phyloP scores from a whole-genome alignment of 163 green algal species.

The Prototheca wickerhamii region DNA sequence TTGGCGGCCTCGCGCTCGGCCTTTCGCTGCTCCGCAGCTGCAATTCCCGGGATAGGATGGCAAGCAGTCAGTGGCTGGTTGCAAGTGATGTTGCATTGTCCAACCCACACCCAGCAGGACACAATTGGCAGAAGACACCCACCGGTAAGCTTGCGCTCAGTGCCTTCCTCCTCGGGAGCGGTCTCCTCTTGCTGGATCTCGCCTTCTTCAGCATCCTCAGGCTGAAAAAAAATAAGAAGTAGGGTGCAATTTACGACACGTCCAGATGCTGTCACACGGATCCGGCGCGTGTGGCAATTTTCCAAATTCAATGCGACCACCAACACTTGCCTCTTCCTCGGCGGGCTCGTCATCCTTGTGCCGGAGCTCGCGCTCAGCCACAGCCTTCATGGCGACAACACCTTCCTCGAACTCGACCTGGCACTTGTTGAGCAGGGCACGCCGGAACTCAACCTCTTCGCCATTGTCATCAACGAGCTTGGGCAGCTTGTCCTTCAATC shows the following conservation, averaged over 20 bases:
- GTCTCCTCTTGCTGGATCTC: conserved; percentile 37
- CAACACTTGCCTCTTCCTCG: not conserved
- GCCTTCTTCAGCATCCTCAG: conserved; percentile 40
- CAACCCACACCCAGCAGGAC: too few relatives aligned
- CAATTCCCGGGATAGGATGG: not conserved
- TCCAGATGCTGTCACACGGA: not conserved
- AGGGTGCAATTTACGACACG: not conserved
- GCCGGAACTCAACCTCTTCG: conserved; percentile 59
- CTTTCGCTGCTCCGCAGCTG: conserved; percentile 6
- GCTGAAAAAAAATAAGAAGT: conserved; percentile 1
- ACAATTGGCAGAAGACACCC: not conserved
- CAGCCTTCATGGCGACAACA: conserved; percentile 55
- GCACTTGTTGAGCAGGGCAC: conserved; percentile 87
- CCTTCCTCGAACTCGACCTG: conserved; percentile 84
- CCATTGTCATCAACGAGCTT: conserved; percentile 36
- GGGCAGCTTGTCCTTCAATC: conserved; percentile 43
- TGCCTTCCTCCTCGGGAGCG: not conserved
- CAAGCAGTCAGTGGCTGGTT: too few relatives aligned
- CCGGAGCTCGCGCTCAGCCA: conserved; percentile 48
- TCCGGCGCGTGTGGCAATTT: too few relatives aligned
- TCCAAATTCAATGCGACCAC: not conserved
- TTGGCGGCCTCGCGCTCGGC: conserved; percentile 10
- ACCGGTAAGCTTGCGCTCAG: not conserved
- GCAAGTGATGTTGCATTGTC: too few relatives aligned
- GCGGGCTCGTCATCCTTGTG: conserved; percentile 17